phyloP scores from a whole-genome alignment of 1,139 yeast genomes.

The Sugiyamaella neomexicana region DNA sequence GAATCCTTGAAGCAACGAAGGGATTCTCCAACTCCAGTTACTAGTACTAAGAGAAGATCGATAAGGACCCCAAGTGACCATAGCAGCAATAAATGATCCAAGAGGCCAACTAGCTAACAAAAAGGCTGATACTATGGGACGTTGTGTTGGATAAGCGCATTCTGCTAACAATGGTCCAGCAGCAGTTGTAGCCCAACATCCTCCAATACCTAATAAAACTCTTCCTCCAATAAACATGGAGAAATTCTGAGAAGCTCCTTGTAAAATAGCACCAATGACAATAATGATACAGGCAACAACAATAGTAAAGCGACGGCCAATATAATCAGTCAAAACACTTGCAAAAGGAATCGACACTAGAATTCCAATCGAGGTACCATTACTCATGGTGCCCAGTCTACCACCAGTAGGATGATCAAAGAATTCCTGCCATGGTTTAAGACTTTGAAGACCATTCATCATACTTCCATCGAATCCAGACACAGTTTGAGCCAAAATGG shows the following conservation, averaged over 20 bases:
- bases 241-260: slow-evolving; percentile 42
- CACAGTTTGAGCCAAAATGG: slow-evolving; percentile 50
- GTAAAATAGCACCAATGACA: slow-evolving; percentile 34
- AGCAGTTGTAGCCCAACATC: slow-evolving; percentile 45
- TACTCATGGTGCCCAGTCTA: slow-evolving; percentile 25
- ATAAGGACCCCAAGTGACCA: slow-evolving; percentile 52
- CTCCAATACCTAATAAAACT: slow-evolving; percentile 52
- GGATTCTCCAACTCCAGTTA: slow-evolving; percentile 46
- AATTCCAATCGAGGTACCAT: slow-evolving; percentile 27
- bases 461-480: slow-evolving; percentile 28
- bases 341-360: slow-evolving; percentile 26
- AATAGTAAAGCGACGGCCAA: slow-evolving; percentile 26
- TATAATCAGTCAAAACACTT: slow-evolving; percentile 24
- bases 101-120: slow-evolving; percentile 54
- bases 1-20: slow-evolving; percentile 48
- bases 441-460: slow-evolving; percentile 24
- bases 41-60: slow-evolving; percentile 26
- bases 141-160: slow-evolving; percentile 44
- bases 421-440: slow-evolving; percentile 25
- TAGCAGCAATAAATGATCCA: slow-evolving; percentile 57
- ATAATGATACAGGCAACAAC: slow-evolving; percentile 32
- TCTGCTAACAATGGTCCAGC: slow-evolving; percentile 48
- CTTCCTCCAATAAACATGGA: slow-evolving; percentile 53
- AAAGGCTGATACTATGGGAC: slow-evolving; percentile 49
- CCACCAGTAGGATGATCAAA: slow-evolving; percentile 25